Percentiles rank a stretch among this genome's conserved stretches.
phyloP scores from a whole-genome alignment of 768 basidiomycete genomes.

The Suillus lakei region DNA sequence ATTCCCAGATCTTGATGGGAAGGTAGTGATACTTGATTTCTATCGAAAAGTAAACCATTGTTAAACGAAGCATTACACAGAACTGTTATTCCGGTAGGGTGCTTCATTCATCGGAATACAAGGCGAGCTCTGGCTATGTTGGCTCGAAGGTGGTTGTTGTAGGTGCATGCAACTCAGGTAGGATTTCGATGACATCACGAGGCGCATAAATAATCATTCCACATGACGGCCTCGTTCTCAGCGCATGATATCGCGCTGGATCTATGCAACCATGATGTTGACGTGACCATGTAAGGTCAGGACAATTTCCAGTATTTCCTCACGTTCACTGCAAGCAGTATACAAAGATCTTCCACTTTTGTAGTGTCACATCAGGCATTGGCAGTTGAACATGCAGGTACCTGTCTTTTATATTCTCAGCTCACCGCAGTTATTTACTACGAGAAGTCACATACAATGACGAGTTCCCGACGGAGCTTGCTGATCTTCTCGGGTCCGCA shows the following conservation, averaged over 20 bases:
- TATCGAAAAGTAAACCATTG: background rate
- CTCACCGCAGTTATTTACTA: background rate
- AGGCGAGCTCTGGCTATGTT: constrained; percentile 45
- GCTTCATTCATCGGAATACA: constrained; percentile 58
- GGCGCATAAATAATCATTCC: background rate
- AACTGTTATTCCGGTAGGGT: constrained; percentile 56
- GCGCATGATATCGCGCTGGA: constrained; percentile 46
- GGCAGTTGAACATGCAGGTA: constrained; percentile 21
- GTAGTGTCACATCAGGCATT: constrained; percentile 24
- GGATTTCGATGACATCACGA: background rate
- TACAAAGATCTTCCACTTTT: constrained; percentile 36
- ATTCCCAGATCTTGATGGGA: constrained; percentile 50
- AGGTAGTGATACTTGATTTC: constrained; percentile 31
- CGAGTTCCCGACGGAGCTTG: constrained; percentile 28
- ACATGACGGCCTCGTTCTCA: constrained; percentile 2
- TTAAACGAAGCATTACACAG: constrained; percentile 23
- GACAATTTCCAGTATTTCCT: constrained; percentile 25
- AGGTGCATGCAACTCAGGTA: constrained; percentile 66
- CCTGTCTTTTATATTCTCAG: background rate
- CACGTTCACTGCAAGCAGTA: constrained; percentile 14
- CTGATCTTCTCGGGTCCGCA: constrained; percentile 27
- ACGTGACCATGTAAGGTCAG: constrained; percentile 29
- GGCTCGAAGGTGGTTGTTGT: constrained; percentile 71
- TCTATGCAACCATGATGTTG: constrained; percentile 31
- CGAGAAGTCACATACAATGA: constrained; percentile 30